Percentiles rank a stretch among this genome's conserved stretches.
phyloP scores from a whole-genome alignment of 495 filamentous ascomycete species.

The Symbiotaphrina buchneri region DNA sequence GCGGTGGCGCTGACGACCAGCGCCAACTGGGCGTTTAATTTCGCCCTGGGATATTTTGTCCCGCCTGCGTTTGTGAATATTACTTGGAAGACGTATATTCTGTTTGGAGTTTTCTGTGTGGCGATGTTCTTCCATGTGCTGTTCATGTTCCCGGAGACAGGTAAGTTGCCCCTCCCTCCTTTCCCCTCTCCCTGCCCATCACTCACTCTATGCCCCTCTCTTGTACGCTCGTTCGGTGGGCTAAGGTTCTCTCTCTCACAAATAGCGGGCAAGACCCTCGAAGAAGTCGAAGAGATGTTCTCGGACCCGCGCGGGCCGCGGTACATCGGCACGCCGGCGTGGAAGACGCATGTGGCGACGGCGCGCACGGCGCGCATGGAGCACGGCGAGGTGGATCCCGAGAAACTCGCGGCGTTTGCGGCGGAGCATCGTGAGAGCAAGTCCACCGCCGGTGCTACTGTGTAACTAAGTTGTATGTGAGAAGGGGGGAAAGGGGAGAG shows the following conservation, averaged over 20 bases:
- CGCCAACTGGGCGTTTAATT: slow-evolving; percentile 63
- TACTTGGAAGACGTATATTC: slow-evolving; percentile 47
- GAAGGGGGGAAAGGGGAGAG: too few species aligned
- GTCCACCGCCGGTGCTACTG: too few species aligned
- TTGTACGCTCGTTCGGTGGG: too few species aligned
- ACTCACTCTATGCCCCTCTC: too few species aligned
- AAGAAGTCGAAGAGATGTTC: slow-evolving; percentile 54
- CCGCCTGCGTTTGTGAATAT: slow-evolving; percentile 55
- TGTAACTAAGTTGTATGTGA: too few species aligned
- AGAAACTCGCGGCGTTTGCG: too few species aligned
- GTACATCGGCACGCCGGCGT: slow-evolving; percentile 20
- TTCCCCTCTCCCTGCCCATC: too few species aligned
- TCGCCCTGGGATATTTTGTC: slow-evolving; percentile 58
- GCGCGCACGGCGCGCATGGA: slow-evolving; percentile 6
- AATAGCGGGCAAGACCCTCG: slow-evolving; percentile 57
- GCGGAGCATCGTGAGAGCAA: too few species aligned
- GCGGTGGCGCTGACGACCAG: slow-evolving; percentile 48
- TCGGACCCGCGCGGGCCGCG: too few species aligned
- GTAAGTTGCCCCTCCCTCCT: too few species aligned
- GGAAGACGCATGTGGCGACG: slow-evolving; percentile 6
- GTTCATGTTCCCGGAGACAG: slow-evolving; percentile 68
- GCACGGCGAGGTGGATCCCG: slow-evolving; percentile 5
- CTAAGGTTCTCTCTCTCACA: too few species aligned
- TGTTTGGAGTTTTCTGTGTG: slow-evolving; percentile 58
- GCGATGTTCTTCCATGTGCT: slow-evolving; percentile 49